Percentiles rank a stretch among this genome's conserved stretches.
These are phyloP conservation scores for Penicillium polonicum DNA, from an alignment of 2,329 filamentous ascomycete species.

Conservation along the genomic window DNA sequence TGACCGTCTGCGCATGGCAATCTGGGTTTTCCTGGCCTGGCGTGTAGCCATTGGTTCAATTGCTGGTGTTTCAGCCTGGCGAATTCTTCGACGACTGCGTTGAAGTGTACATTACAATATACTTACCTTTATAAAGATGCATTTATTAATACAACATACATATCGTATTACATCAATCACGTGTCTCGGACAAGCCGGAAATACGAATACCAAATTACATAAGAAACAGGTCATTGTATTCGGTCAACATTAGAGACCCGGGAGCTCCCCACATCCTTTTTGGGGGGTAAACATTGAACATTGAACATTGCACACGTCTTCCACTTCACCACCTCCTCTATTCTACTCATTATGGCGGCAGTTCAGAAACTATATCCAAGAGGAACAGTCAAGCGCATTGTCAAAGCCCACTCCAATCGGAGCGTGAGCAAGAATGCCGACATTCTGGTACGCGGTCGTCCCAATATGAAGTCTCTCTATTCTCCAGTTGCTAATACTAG, in stretches of 20 bases:
- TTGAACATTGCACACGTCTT: background rate
- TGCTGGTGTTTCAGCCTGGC: conserved; percentile 32
- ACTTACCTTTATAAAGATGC: background rate
- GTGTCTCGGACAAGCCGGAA: background rate
- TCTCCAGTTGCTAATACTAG: background rate
- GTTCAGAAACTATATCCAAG: conserved; percentile 78
- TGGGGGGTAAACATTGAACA: background rate
- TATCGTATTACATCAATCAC: background rate
- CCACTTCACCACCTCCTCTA: background rate
- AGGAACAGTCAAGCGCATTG: conserved; percentile 79
- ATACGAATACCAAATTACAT: conserved; percentile 1
- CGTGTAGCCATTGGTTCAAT: conserved; percentile 34
- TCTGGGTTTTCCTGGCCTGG: conserved; percentile 43
- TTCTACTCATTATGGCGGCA: conserved; percentile 53
- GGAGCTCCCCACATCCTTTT: conserved; percentile 1
- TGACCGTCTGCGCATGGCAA: conserved; percentile 39
- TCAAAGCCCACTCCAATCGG: conserved; percentile 82
- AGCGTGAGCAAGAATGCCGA: conserved; percentile 82
- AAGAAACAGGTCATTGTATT: conserved; percentile 1
- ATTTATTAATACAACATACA: no score
- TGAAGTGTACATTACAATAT: background rate
- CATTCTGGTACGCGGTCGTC: conserved; percentile 62
- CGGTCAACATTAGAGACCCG: background rate
- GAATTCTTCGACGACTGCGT: conserved; percentile 23
- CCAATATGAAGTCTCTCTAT: background rate